Evolutionary conservation across 169 alveolate genomes (phyloP).

Genomic region (Sarcocystis neurona): DNA sequence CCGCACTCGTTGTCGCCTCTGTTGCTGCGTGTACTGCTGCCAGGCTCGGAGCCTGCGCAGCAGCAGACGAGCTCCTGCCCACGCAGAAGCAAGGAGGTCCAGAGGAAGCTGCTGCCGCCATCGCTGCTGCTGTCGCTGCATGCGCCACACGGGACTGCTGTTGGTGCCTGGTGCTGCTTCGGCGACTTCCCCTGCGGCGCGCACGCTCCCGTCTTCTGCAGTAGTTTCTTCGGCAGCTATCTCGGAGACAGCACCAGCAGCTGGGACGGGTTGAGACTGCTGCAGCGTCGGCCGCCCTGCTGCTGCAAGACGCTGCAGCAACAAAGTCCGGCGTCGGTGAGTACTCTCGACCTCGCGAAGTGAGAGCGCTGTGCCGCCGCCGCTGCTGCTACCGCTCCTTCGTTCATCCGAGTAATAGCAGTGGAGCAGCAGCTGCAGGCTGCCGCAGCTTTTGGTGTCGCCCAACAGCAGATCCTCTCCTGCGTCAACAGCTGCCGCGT

Average conservation of each 20-base stretch:
- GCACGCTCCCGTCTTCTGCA: no score
- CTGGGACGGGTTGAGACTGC: no score
- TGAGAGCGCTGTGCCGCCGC: background rate
- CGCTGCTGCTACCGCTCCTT: background rate
- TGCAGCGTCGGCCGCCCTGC: background rate
- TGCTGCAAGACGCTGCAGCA: background rate
- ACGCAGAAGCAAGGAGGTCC: conserved; percentile 27
- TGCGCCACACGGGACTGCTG: background rate
- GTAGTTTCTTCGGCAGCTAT: no score
- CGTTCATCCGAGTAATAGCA: background rate
- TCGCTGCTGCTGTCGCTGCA: background rate
- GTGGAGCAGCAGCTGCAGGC: conserved; percentile 11
- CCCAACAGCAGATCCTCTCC: conserved; percentile 13
- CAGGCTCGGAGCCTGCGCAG: background rate
- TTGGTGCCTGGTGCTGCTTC: background rate
- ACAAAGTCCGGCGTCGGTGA: background rate
- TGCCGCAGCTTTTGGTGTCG: conserved; percentile 8
- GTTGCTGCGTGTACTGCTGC: background rate
- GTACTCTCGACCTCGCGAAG: background rate
- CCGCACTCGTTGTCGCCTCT: background rate
- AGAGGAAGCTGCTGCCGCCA: conserved; percentile 8
- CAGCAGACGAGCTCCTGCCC: background rate
- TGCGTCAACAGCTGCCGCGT: no score
- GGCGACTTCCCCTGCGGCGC: no score
- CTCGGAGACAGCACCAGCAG: no score